Base-by-base conservation (phyloP, 805 yeast genomes). In the Cyberlindnera suaveolens region DNA sequence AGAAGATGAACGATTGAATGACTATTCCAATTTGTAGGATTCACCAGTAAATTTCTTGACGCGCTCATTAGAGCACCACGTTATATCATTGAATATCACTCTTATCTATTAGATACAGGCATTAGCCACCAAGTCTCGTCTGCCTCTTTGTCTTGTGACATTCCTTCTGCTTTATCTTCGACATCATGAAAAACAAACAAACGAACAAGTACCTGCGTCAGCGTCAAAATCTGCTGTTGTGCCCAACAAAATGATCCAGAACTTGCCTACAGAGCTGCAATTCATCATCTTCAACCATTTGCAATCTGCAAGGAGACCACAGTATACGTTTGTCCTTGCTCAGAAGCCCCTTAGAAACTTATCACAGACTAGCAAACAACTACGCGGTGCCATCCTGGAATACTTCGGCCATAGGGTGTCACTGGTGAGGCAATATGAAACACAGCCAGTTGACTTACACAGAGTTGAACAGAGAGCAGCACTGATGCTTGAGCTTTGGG, bases 1-100 rank as follows among this genome's bases (percentile, higher is more conserved):
- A 62, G 73, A 52, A 58, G 68, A 14, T 67, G 49, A 48, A 6
- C n/a, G 17, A 16, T 15, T 8, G 27, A 23, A 23, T 23, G 27
- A 23, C 27, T 23, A 23, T 23, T 2, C 11, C 27, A 23, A 23
- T 23, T 23, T 23, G 27, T 23, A 23, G 27, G 27, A 23, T 3
- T 23, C 11, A 11, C 27, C 27, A 23, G 4, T 23, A 23, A 9
- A 9, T 23, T 23, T 9, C 27, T 23, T 10, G 11, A 10, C 11
- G 4, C 27, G 6, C 6, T 23, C 27, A 9, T 23, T 6, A 5
- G 27, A 9, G 27, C 27, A 10, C 4, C 27, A 23, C 27, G 2
- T 23, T 9, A 2, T 23, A 6, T 10, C 4, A 8, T 23, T 23
- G 27, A 23, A 23, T 23, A 5, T 23, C 23, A 5, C 6, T 20